Base-by-base conservation (phyloP, 2,329 filamentous ascomycete species). In the Leptographium wingfieldii region DNA sequence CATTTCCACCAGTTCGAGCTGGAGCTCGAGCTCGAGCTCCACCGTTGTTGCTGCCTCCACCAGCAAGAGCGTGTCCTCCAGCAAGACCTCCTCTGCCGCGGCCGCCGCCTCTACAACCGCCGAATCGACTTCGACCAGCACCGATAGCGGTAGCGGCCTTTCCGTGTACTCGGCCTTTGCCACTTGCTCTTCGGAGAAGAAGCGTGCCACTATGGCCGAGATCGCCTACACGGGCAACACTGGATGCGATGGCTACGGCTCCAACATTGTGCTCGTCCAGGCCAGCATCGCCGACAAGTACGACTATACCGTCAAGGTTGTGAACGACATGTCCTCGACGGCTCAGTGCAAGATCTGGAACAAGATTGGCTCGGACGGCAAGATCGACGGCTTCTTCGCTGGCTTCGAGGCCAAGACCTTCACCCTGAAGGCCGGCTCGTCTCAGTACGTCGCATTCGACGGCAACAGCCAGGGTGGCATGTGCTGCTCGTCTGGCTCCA, bases 231-330 rank as follows among this genome's bases (percentile, higher is more conserved):
- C 64, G 4, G 79, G 79, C 65, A 81, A 81, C 73, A 68, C 69
- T 16, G 79, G 79, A 60, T 66, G 67, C 56, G 2, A 61, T 10
- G 66, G 63, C 61, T 80, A 74, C 68, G 78, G 77, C 67, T 79
- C 77, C 76, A 81, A 81, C 76, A 69, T 80, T 56, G 76, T 77
- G 75, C 63, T 72, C 38, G 68, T 81, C 61, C 22, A 61, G 52
- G 65, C 71, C 63, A 66, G 65, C 60, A 67, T 73, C 56, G 69
- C 69, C 62, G 56, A 66, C 62, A 58, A 73, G 63, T 81, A 80
- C 72, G 62, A 75, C 58, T 78, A 80, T 72, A 69, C 70, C 25
- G 63, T 72, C 62, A 69, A 69, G 63, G 76, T 79, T 67, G 68
- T 67, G 67, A 72, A 71, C 57, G 68, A 70, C 57, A 67, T 60